Conservation (phyloP, 805 yeast genomes). For the Metschnikowia kofuensis region DNA sequence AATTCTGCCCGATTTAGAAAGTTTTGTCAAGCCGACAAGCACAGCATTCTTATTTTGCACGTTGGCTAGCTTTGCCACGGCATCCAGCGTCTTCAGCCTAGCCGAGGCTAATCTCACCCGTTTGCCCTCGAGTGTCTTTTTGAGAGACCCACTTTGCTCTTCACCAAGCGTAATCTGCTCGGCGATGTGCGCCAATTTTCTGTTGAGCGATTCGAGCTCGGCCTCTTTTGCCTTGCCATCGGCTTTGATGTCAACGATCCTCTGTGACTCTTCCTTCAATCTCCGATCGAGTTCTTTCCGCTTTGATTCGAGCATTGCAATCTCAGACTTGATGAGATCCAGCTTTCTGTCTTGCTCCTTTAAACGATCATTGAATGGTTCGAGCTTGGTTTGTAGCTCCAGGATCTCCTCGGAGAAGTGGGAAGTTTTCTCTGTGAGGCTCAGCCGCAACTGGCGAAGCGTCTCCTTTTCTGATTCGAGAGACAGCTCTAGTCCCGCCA, state of each 20-base stretch:
- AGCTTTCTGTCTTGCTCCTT: constrained; percentile 62
- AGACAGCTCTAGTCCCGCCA: constrained; percentile 42
- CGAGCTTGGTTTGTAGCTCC: constrained; percentile 57
- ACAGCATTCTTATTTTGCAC: constrained; percentile 72
- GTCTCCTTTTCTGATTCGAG: constrained; percentile 51
- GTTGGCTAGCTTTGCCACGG: constrained; percentile 54
- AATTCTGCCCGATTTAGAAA: constrained; percentile 79
- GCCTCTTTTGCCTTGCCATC: constrained; percentile 51
- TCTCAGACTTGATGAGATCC: constrained; percentile 60
- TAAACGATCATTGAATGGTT: constrained; percentile 78
- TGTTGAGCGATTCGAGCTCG: constrained; percentile 42
- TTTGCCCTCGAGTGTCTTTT: constrained; percentile 48
- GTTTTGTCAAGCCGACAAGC: constrained; percentile 59
- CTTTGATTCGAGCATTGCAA: constrained; percentile 55
- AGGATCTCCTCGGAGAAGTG: constrained; percentile 65
- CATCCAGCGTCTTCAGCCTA: constrained; percentile 66
- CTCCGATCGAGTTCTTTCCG: constrained; percentile 43
- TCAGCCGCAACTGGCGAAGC: constrained; percentile 62
- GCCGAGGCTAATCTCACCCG: constrained; percentile 49
- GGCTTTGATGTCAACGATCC: constrained; percentile 43
- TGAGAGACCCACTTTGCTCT: constrained; percentile 51
- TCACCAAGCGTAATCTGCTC: constrained; percentile 60
- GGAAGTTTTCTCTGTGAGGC: constrained; percentile 71
- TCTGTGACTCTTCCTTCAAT: constrained; percentile 40
- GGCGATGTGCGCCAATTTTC: constrained; percentile 46